Base-by-base conservation (phyloP, 208 protist genomes). In the Balamuthia mandrillaris region DNA sequence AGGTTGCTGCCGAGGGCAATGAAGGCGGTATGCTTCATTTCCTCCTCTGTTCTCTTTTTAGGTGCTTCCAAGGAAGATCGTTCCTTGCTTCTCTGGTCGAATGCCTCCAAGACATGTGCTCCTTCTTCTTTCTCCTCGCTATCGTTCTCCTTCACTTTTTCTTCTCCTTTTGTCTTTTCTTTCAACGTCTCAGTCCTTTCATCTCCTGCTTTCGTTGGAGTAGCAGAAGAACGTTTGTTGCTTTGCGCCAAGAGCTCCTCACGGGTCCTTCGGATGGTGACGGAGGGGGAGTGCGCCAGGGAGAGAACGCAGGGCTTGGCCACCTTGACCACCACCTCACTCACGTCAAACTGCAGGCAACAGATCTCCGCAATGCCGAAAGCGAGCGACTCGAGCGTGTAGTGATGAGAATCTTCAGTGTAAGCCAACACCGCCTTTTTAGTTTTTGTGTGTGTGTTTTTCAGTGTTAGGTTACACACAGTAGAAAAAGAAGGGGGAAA, bases 341-440 rank as follows among this genome's bases (percentile, higher is more conserved):
- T 35, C 35, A 42, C 52, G 33, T 41, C 63, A 35, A 66, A 84
- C 44, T 68, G 63, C 29, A 74, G 18, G 31, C 77, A 72, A 33
- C 63, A 72, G 12, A 72, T 88, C 33, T 84, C 70, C 21, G 85
- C 88, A 3, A 89, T 85, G 42, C 77, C 63, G 1, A 81, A 83
- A 27, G 81, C 79, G 1, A 90, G 60, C 24, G 75, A 77, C 52
- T 89, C 88, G 5, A 89, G 74, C 65, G 87, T 90, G 72, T 85
- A 87, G 60, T 87, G 86, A 54, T 89, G 86, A 39, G 86, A 89
- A 42, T 84, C 84, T 56, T 89, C 86, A 12, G 79, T 61, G 74
- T 89, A 89, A 31, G 86, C 81, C 47, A 63, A 29, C 39, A 89
- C 52, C 4, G 86, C 54, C 77, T n/a, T n/a, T n/a, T n/a, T n/a